Base-by-base conservation (phyloP, 1,284 basidiomycete species). In the Coriolopsis trogii region DNA sequence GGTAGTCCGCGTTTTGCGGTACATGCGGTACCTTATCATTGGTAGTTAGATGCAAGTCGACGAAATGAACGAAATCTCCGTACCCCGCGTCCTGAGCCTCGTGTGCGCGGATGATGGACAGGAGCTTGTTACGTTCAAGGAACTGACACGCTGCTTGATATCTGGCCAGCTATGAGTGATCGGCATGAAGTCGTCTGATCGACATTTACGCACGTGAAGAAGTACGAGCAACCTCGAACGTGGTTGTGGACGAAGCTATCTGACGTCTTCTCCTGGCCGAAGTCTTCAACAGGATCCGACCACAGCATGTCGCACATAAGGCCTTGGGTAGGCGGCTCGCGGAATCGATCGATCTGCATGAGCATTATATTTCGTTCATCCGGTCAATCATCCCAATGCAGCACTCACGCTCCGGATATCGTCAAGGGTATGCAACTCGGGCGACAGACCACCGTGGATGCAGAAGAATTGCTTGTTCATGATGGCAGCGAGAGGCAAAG, bases 381-480 rank as follows among this genome's bases (percentile, higher is more conserved):
- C n/a, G n/a, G n/a, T n/a, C n/a, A n/a, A n/a, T n/a, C n/a, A n/a
- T n/a, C n/a, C n/a, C n/a, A n/a, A n/a, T n/a, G n/a, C n/a, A n/a
- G n/a, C n/a, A n/a, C 83, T 51, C 54, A 92, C 91, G 20, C 74
- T 75, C 39, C 91, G 84, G 49, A 97, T 81, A 70, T 97, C 94
- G 60, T 97, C 94, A 39, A 97, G 80, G 1, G 93, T 95, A 64
- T 92, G 86, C 31, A 97, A 74, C 66, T 97, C 94, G 0, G 94
- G 94, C 0, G 90, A 93, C 24, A 97, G 79, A 34, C 94, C 95
- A 47, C 94, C 94, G 63, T 97, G 94, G 53, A 97, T 95, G 71
- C 95, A 97, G 56, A 97, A 76, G 74, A 97, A 97, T 70, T 97
- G 94, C 73, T 96, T 96, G 80, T 97, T 97, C 92, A 97, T 95